phyloP scores from a whole-genome alignment of 352 stramenopile genomes.

The Phytophthora lateralis region DNA sequence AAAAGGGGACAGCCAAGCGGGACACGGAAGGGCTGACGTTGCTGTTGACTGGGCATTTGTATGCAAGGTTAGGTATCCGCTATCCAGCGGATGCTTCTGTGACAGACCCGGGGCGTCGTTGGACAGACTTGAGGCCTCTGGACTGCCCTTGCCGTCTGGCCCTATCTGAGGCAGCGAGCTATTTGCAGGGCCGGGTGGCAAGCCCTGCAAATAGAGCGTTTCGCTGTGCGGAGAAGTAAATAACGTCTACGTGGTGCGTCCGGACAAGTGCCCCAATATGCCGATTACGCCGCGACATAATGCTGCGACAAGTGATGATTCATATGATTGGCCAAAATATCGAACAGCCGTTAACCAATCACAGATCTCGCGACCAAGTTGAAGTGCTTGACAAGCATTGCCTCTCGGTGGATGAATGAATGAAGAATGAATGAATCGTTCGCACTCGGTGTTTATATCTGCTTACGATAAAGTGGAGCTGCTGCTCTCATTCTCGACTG shows the following conservation, averaged over 20 bases:
- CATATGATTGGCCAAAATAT: constrained; percentile 21
- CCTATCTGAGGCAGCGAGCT: neutral
- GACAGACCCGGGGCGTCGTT: constrained; percentile 16
- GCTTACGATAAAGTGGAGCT: neutral
- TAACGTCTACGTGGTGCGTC: neutral
- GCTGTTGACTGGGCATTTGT: constrained; percentile 2
- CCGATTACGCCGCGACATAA: constrained; percentile 20
- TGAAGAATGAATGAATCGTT: no score
- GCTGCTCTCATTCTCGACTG: constrained; percentile 12
- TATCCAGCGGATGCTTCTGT: constrained; percentile 24
- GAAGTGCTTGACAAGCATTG: constrained; percentile 17
- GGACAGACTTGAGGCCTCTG: neutral
- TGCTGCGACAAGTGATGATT: constrained; percentile 13
- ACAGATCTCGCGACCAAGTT: constrained; percentile 5
- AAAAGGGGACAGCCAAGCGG: constrained; percentile 11
- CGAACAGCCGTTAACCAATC: constrained; percentile 9
- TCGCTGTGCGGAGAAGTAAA: constrained; percentile 10
- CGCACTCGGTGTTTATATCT: constrained; percentile 20
- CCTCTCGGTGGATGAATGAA: neutral
- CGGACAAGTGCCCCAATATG: constrained; percentile 14
- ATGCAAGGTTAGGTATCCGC: constrained; percentile 5
- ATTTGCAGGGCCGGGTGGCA: neutral
- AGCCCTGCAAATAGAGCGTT: neutral
- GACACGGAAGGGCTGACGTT: constrained; percentile 1
- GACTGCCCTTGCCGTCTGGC: constrained; percentile 6